Conservation (phyloP, 306 rosid genomes). For the Begonia masoniana region DNA sequence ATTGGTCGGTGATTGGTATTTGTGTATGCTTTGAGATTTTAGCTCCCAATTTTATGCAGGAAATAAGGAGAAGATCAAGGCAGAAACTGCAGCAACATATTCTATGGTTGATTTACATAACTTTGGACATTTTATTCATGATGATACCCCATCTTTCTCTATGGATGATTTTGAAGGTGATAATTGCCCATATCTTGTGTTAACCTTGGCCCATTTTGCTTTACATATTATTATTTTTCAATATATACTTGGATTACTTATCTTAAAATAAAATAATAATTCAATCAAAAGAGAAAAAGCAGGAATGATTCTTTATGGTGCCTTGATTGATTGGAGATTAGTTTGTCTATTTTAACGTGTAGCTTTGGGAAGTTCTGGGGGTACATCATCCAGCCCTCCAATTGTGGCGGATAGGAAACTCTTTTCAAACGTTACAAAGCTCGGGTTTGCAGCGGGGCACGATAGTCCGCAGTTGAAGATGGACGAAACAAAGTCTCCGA, state of each 20-base stretch:
- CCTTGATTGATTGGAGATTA: too few relatives aligned
- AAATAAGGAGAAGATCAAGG: conserved; percentile 63
- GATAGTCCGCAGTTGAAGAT: conserved; percentile 70
- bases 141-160: conserved; percentile 56
- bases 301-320: too few relatives aligned
- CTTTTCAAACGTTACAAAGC: conserved; percentile 75
- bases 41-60: conserved; percentile 23
- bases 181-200: background rate
- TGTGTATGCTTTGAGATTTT: background rate
- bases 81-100: conserved; percentile 53
- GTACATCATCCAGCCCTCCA: conserved; percentile 56
- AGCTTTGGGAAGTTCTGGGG: conserved; percentile 72
- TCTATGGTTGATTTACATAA: conserved; percentile 25
- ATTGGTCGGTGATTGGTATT: background rate
- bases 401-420: conserved; percentile 57
- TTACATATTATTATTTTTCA: too few relatives aligned
- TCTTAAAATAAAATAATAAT: too few relatives aligned
- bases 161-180: conserved; percentile 94
- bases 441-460: conserved; percentile 93
- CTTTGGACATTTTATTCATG: conserved; percentile 20
- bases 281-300: too few relatives aligned
- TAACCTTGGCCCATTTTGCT: background rate
- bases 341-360: conserved; percentile 4
- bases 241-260: too few relatives aligned
- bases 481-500: conserved; percentile 36